phyloP scores from a whole-genome alignment of 495 filamentous ascomycete genomes.

The Aspergillus homomorphus region DNA sequence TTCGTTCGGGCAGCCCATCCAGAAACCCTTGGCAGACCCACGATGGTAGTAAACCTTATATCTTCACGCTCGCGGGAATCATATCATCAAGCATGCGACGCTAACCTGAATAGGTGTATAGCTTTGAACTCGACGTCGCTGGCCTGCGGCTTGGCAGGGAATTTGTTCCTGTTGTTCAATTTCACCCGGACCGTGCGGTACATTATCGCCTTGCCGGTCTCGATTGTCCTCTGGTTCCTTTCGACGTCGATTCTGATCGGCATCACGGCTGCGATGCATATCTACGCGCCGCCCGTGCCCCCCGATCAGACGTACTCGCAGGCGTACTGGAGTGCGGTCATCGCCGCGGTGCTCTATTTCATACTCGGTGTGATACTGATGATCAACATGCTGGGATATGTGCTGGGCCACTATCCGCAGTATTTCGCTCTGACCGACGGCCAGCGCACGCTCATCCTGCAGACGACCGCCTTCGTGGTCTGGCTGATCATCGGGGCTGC shows the following conservation, averaged over 20 bases:
- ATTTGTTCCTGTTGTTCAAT: constrained; percentile 73
- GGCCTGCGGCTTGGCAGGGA: constrained; percentile 63
- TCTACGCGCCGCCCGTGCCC: constrained; percentile 56
- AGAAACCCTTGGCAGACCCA: constrained; percentile 48
- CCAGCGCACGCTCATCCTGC: constrained; percentile 64
- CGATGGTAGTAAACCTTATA: constrained; percentile 40
- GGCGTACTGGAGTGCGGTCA: constrained; percentile 74
- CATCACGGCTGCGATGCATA: constrained; percentile 56
- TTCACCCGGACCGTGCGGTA: constrained; percentile 80
- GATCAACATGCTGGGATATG: constrained; percentile 77
- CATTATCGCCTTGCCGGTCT: constrained; percentile 66
- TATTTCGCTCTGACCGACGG: constrained; percentile 71
- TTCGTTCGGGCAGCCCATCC: constrained; percentile 35
- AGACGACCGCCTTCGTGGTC: constrained; percentile 60
- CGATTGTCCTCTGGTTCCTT: constrained; percentile 66
- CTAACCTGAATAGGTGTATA: constrained; percentile 36
- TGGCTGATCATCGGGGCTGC: constrained; percentile 61
- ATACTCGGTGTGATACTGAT: constrained; percentile 61
- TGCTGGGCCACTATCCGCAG: constrained; percentile 73
- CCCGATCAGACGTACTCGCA: constrained; percentile 65
- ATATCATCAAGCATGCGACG: not conserved
- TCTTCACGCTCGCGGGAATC: not conserved
- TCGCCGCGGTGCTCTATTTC: constrained; percentile 65
- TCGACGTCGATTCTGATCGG: constrained; percentile 62
- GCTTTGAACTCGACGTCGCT: constrained; percentile 65